Base-by-base conservation (phyloP, 2,329 filamentous ascomycete genomes). In the Penicillium sp. region DNA sequence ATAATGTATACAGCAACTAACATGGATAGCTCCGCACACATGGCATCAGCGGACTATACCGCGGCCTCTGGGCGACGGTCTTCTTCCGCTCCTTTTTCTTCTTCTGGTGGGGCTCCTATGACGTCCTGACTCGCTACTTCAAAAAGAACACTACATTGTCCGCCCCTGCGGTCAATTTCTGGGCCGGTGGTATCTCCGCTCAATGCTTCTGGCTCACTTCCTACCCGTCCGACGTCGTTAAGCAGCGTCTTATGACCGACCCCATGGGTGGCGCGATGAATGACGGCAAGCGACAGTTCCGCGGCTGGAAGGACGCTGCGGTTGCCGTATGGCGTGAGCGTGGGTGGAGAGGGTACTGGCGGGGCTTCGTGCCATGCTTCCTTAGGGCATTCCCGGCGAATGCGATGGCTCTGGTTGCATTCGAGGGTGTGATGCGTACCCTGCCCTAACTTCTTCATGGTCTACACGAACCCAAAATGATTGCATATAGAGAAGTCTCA, bases 81-180 rank as follows among this genome's bases (percentile, higher is more conserved):
- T 75, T 97, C 46, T 97, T 97, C 78, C 85, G 94, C 18, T 85
- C 86, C 14, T 96, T 93, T 78, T 99, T 99, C 81, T 97, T 96
- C 82, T 94, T 88, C 79, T 97, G 92, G 92, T 99, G 94, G 94
- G 87, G 87, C n/a, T 89, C 86, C 58, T 99, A 99, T 78, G 93
- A 97, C 68, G 66, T 96, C 31, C 82, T 97, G 64, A 89, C 90
- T 5, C 81, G 85, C 22, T 76, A 81, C 57, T 78, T 97, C 69
- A 79, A 83, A 53, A 74, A 83, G 18, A 79, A 85, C 66, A 96
- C 92, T 2, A 75, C 66, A 13, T 77, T 97, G 52, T 89, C 89
- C 52, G 85, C 85, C 0, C 91, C 94, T 0, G 87, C 87, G 1
- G 82, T 97, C 69, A 97, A 97, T 72, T 99, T 99, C 78, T 97